These are phyloP conservation scores for Ceratocystis huliohia DNA, from an alignment of 2,329 filamentous ascomycete genomes.

Conservation along the genomic window DNA sequence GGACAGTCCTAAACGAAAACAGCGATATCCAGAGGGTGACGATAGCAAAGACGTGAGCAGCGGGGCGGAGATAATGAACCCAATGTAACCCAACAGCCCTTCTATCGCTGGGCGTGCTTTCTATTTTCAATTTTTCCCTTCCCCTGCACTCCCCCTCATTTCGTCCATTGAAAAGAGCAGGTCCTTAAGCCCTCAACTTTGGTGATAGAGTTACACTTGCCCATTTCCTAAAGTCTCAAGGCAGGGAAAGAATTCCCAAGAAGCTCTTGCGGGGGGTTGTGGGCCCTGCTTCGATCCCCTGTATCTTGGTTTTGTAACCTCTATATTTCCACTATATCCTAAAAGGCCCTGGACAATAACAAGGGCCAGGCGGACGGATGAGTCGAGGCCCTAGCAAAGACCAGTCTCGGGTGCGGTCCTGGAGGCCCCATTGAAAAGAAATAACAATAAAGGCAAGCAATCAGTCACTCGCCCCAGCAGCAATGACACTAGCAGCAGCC, in stretches of 20 bases:
- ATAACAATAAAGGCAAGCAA: not conserved
- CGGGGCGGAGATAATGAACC: not conserved
- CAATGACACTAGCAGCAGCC: not conserved
- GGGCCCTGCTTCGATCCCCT: not conserved
- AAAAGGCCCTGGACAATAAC: not conserved
- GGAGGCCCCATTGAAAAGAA: not conserved
- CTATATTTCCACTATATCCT: not conserved
- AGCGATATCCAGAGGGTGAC: not conserved
- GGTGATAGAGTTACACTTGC: not conserved
- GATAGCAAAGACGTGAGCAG: not conserved
- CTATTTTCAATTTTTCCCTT: not conserved
- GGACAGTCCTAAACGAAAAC: not conserved
- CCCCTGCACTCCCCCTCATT: not conserved
- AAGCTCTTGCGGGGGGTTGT: not conserved
- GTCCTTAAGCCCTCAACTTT: not conserved
- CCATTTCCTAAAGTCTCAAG: not conserved
- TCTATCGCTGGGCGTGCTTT: not conserved
- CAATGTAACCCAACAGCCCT: not conserved
- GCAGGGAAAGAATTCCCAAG: not conserved
- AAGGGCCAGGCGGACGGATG: not conserved
- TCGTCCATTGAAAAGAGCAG: not conserved
- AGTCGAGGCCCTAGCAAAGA: not conserved
- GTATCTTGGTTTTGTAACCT: not conserved
- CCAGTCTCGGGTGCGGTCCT: not conserved
- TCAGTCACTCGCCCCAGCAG: not conserved